Evolutionary conservation across 2,329 filamentous ascomycete species (phyloP).

Genomic region (Rhynchosporium agropyri): DNA sequence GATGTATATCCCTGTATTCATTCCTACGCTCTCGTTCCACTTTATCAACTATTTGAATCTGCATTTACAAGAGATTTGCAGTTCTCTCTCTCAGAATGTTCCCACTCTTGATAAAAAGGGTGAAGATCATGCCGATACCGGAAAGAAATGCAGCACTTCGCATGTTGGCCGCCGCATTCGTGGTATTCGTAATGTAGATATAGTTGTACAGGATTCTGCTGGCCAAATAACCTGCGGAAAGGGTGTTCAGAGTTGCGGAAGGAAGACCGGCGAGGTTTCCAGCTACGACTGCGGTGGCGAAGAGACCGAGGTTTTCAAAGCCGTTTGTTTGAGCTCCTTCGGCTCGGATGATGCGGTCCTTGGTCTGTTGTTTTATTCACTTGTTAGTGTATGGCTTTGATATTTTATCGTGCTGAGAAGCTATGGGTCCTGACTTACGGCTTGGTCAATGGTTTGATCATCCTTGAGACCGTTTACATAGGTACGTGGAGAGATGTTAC

Average conservation of each 20-base stretch:
- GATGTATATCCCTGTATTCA: neutral
- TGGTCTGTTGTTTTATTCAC: constrained; percentile 33
- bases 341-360: constrained; percentile 42
- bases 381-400: neutral
- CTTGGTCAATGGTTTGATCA: constrained; percentile 41
- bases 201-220: constrained; percentile 33
- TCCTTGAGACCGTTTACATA: constrained; percentile 36
- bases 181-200: constrained; percentile 34
- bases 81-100: constrained; percentile 28
- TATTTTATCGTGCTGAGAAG: neutral
- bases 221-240: constrained; percentile 30
- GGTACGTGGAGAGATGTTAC: constrained; percentile 40
- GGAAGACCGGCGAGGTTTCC: constrained; percentile 43
- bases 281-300: constrained; percentile 45
- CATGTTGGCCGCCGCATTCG: constrained; percentile 14
- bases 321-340: constrained; percentile 45
- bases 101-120: constrained; percentile 35
- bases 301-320: constrained; percentile 47
- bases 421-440: constrained; percentile 21
- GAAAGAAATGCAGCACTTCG: constrained; percentile 28
- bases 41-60: neutral
- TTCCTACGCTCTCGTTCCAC: no score
- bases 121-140: constrained; percentile 31
- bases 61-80: constrained; percentile 18
- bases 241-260: constrained; percentile 28